Conservation (phyloP, 1,284 basidiomycete genomes). For the Leucoagaricus sp. region DNA sequence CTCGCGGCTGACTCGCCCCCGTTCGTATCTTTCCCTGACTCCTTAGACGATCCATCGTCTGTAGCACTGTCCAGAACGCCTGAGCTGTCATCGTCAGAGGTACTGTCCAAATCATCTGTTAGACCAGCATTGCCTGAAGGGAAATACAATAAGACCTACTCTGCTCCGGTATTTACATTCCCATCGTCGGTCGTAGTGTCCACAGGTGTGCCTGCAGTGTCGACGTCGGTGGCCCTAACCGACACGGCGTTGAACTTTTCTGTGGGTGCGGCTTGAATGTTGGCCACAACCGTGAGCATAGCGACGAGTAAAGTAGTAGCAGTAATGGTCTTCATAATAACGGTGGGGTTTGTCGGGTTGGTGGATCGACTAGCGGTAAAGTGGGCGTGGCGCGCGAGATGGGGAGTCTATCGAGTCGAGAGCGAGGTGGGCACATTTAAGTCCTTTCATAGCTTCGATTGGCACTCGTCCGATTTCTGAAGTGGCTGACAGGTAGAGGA, state of each 20-base stretch:
- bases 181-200: neutral
- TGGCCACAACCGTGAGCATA: neutral
- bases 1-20: too few relatives aligned
- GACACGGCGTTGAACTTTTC: neutral
- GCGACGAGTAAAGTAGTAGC: neutral
- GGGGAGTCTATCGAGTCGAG: neutral
- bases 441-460: neutral
- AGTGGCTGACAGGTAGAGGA: neutral
- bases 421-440: neutral
- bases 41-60: too few relatives aligned
- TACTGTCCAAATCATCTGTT: neutral
- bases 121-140: too few relatives aligned
- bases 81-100: neutral
- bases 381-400: neutral
- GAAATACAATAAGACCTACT: neutral
- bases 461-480: neutral
- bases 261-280: neutral
- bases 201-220: neutral
- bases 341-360: too few relatives aligned
- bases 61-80: neutral
- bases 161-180: neutral
- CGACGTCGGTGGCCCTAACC: neutral
- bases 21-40: too few relatives aligned
- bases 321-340: conserved; percentile 6
- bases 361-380: too few relatives aligned